These are phyloP conservation scores for Nicotiana obtusifolia DNA, from an alignment of 257 asterid genomes.

Conservation along the genomic window DNA sequence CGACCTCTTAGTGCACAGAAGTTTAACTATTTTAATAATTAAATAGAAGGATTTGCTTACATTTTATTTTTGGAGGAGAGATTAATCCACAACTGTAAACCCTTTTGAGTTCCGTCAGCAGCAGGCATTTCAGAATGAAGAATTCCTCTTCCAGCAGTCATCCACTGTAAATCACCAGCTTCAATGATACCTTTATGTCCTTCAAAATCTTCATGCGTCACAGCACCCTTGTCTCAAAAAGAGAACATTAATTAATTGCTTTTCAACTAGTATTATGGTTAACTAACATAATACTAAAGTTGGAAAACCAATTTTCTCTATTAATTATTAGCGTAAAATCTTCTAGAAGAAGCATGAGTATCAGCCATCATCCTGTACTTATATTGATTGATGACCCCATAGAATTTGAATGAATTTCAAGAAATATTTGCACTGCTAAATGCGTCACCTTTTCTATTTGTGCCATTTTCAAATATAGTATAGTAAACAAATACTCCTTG, in stretches of 20 bases:
- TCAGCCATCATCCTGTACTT: not conserved
- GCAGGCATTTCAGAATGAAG: conserved; percentile 97
- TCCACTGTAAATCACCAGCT: conserved; percentile 91
- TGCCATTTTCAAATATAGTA: not conserved
- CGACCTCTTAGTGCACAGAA: not conserved
- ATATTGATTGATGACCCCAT: not conserved
- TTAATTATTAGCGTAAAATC: not conserved
- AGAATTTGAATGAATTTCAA: not conserved
- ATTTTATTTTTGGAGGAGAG: conserved; percentile 69
- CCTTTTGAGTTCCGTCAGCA: conserved; percentile 63
- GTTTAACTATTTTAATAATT: not conserved
- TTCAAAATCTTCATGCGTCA: conserved; percentile 75
- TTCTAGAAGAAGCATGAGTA: not conserved
- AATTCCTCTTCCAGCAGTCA: conserved; percentile 96
- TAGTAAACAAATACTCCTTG: not conserved
- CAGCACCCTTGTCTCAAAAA: conserved; percentile 46
- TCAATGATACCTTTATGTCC: conserved; percentile 79
- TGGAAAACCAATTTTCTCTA: not conserved
- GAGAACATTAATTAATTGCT: not conserved
- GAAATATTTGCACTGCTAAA: not conserved
- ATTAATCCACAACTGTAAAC: conserved; percentile 85
- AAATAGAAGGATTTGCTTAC: conserved; percentile 28
- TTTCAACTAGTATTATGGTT: not conserved
- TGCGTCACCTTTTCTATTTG: not conserved
- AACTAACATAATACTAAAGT: too few species aligned